phyloP scores from a whole-genome alignment of 306 rosid genomes.

The Oemleria cerasiformis region DNA sequence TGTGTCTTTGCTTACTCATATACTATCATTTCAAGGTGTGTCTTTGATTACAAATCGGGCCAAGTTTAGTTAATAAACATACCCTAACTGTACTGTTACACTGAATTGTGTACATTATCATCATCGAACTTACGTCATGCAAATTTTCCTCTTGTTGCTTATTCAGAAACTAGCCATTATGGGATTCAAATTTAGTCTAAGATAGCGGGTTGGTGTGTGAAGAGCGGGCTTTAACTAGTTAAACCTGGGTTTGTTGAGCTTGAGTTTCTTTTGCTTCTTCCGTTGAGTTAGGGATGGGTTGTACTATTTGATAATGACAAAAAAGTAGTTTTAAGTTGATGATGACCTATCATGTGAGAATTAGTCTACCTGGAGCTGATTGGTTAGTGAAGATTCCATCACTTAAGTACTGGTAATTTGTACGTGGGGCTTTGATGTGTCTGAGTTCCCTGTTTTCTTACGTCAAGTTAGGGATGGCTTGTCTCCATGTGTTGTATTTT shows the following conservation, averaged over 20 bases:
- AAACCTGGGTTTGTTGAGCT: background rate
- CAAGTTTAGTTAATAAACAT: background rate
- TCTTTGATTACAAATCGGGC: background rate
- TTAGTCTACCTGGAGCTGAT: no score
- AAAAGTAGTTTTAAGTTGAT: background rate
- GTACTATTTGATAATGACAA: background rate
- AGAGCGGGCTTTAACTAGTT: background rate
- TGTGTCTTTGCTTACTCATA: slow-evolving; percentile 17
- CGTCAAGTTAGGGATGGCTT: background rate
- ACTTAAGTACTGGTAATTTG: no score
- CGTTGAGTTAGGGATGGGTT: background rate
- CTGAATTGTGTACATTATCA: no score
- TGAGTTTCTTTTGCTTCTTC: background rate
- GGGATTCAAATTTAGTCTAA: background rate
- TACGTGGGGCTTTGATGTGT: background rate
- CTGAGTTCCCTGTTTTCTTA: background rate
- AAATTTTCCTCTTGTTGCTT: background rate
- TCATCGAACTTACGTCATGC: background rate
- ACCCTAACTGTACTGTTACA: no score
- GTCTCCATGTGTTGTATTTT: background rate
- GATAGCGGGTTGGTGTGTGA: background rate
- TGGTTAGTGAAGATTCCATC: no score
- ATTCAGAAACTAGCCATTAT: background rate
- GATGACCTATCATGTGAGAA: background rate
- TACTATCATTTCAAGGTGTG: background rate